phyloP scores from a whole-genome alignment of 2,329 filamentous ascomycete species.

The Beauveria brongniartii region DNA sequence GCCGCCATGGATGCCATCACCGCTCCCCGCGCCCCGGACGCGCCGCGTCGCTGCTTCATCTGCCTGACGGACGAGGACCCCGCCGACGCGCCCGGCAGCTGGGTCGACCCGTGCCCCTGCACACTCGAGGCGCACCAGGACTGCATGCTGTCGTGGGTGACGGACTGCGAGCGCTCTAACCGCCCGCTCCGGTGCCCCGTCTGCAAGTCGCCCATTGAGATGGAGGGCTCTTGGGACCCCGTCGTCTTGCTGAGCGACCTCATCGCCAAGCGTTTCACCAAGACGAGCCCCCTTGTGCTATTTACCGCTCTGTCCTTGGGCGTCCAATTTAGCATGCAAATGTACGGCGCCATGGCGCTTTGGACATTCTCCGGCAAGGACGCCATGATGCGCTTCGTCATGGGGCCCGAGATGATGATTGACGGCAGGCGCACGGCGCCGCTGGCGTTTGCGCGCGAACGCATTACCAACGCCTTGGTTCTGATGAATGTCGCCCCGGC shows the following conservation, averaged over 20 bases:
- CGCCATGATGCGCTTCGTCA: constrained; percentile 33
- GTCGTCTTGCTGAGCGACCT: constrained; percentile 59
- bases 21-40: constrained; percentile 17
- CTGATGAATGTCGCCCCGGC: constrained; percentile 39
- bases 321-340: constrained; percentile 41
- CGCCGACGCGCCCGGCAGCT: constrained; percentile 42
- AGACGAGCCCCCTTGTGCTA: constrained; percentile 54
- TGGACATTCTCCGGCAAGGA: constrained; percentile 44
- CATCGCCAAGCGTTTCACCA: constrained; percentile 46
- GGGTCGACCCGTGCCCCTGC: constrained; percentile 87
- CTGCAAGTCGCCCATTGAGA: constrained; percentile 73
- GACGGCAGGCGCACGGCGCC: constrained; percentile 19
- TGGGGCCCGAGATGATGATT: constrained; percentile 24
- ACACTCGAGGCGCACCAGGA: constrained; percentile 84
- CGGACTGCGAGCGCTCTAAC: constrained; percentile 66
- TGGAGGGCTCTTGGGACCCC: constrained; percentile 66
- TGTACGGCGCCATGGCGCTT: constrained; percentile 45
- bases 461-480: constrained; percentile 26
- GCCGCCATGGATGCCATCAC: constrained; percentile 14
- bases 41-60: constrained; percentile 50
- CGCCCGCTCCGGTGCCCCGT: constrained; percentile 75
- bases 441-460: constrained; percentile 21
- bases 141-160: constrained; percentile 86
- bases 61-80: constrained; percentile 51
- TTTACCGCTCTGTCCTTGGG: constrained; percentile 47